Evolutionary conservation across 371 early-diverging fungal genomes (phyloP).

Genomic region (Apophysomyces trapeziformis): DNA sequence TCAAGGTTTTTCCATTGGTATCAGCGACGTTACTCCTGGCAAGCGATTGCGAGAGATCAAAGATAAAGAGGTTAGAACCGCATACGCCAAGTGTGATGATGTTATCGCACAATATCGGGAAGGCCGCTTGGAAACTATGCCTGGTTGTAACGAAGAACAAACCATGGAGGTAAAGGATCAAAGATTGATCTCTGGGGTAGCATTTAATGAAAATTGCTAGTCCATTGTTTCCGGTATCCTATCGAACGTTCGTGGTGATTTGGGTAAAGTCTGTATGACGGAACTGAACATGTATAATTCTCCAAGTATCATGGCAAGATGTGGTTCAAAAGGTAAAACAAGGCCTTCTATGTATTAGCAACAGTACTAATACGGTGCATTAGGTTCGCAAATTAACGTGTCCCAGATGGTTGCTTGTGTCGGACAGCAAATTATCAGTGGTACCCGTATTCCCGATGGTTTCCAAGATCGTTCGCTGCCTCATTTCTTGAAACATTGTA

Average conservation of each 20-base stretch:
- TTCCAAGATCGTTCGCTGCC: conserved; percentile 98
- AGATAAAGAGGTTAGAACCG: conserved; percentile 77
- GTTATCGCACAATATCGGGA: conserved; percentile 73
- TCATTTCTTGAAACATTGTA: conserved; percentile 91
- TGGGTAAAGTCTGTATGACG: conserved; percentile 94
- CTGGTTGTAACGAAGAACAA: conserved; percentile 90
- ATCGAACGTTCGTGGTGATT: conserved; percentile 94
- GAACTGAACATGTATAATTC: conserved; percentile 96
- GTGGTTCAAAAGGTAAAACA: conserved; percentile 92
- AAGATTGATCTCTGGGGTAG: background rate
- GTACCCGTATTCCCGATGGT: conserved; percentile 96
- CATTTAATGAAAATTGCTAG: conserved; percentile 15
- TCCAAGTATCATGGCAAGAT: conserved; percentile 98
- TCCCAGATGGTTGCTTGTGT: conserved; percentile 99
- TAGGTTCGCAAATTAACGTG: conserved; percentile 96
- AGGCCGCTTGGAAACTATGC: conserved; percentile 81
- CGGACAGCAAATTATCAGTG: conserved; percentile 99
- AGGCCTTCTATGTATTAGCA: background rate
- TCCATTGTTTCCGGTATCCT: conserved; percentile 89
- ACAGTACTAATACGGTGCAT: background rate
- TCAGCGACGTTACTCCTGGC: conserved; percentile 98
- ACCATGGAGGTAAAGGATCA: conserved; percentile 75
- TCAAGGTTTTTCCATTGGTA: conserved; percentile 97
- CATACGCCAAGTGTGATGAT: conserved; percentile 87
- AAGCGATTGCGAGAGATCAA: conserved; percentile 76